phyloP scores from a whole-genome alignment of 345 rosid genomes.

The Lepidium africanum region DNA sequence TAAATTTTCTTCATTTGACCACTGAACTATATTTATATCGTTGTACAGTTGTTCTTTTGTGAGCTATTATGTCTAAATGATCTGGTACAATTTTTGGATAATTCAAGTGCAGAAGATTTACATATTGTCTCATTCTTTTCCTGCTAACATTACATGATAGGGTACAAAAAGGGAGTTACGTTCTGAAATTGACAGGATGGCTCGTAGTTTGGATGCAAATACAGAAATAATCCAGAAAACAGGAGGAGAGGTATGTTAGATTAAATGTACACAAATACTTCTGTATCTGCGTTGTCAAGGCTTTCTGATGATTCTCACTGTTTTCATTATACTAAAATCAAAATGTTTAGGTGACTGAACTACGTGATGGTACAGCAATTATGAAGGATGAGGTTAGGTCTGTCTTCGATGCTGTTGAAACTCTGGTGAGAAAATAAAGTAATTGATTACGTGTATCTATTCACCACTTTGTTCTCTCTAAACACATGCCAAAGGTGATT shows the following conservation, averaged over 20 bases:
- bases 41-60: not conserved
- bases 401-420: constrained; percentile 64
- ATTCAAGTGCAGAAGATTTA: not conserved
- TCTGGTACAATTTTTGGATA: not conserved
- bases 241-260: constrained; percentile 48
- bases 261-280: not conserved
- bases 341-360: constrained; percentile 40
- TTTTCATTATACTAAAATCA: not conserved
- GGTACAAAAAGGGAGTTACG: constrained; percentile 56
- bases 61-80: not conserved
- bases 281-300: not conserved
- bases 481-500: not conserved
- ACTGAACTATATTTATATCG: not conserved
- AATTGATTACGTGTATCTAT: not conserved
- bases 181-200: constrained; percentile 48
- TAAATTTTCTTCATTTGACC: not conserved
- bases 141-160: constrained; percentile 32
- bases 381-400: constrained; percentile 42
- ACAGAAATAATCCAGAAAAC: constrained; percentile 48
- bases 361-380: constrained; percentile 34
- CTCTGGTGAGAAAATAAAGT: constrained; percentile 39
- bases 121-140: not conserved
- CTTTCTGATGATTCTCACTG: not conserved
- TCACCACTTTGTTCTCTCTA: not conserved
- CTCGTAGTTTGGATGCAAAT: constrained; percentile 44